A percentile compares a stretch with the other conserved stretches of the same genome.
phyloP scores from a whole-genome alignment of 768 basidiomycete species.

The Termitomyces sp. region DNA sequence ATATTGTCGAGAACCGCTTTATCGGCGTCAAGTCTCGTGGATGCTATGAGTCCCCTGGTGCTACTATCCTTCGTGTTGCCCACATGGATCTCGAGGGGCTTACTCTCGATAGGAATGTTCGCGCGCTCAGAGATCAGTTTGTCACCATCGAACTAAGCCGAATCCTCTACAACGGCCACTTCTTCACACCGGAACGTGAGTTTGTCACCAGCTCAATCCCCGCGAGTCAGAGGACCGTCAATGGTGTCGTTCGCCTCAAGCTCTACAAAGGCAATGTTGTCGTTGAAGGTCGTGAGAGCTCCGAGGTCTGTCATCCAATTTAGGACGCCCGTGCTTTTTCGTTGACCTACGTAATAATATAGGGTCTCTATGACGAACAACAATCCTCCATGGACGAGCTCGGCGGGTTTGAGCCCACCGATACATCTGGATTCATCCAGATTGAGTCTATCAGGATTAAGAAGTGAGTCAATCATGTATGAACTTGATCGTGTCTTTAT shows the following conservation, averaged over 20 bases:
- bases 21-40: conserved; percentile 99
- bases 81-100: conserved; percentile 97
- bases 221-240: conserved; percentile 93
- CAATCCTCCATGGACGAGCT: conserved; percentile 99
- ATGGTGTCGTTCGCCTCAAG: conserved; percentile 85
- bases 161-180: conserved; percentile 97
- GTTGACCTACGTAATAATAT: not conserved
- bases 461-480: conserved; percentile 51
- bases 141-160: conserved; percentile 84
- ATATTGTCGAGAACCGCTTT: conserved; percentile 99
- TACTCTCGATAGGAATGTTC: conserved; percentile 96
- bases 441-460: conserved; percentile 98
- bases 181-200: conserved; percentile 99
- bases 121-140: conserved; percentile 91
- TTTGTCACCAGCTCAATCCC: conserved; percentile 89
- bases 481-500: not conserved
- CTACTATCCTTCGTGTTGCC: conserved; percentile 91
- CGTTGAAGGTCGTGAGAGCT: conserved; percentile 85
- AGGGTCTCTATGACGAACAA: conserved; percentile 93
- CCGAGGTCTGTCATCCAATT: conserved; percentile 50
- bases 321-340: not conserved
- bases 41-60: conserved; percentile 98
- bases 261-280: conserved; percentile 96
- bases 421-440: conserved; percentile 93
- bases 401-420: conserved; percentile 95